phyloP scores from a whole-genome alignment of 2,329 filamentous ascomycete genomes.

The Fusarium tuaranense region DNA sequence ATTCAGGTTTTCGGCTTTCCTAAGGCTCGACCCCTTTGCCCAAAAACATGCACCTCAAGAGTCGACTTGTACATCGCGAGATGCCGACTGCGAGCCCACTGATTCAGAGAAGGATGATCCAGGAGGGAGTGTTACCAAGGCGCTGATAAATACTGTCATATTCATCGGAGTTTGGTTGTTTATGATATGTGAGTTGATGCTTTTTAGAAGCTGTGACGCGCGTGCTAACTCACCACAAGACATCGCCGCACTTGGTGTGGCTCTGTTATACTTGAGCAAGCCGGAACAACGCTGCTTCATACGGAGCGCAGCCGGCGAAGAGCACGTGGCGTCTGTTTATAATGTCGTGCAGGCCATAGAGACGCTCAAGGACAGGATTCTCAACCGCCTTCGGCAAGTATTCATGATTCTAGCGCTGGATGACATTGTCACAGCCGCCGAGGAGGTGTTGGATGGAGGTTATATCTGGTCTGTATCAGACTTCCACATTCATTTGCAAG shows the following conservation, averaged over 20 bases:
- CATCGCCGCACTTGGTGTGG: neutral
- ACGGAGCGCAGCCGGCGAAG: rapidly evolving
- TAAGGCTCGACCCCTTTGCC: neutral
- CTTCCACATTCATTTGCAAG: neutral
- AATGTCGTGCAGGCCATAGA: rapidly evolving
- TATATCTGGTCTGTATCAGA: neutral
- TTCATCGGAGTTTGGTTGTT: neutral
- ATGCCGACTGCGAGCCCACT: neutral
- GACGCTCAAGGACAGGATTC: neutral
- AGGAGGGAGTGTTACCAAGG: neutral
- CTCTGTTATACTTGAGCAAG: neutral
- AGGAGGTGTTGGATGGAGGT: neutral
- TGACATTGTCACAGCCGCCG: rapidly evolving
- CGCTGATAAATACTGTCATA: neutral
- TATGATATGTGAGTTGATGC: neutral
- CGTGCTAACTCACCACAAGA: neutral
- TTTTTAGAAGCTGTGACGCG: too few species aligned
- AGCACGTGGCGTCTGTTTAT: neutral
- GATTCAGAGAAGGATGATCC: neutral
- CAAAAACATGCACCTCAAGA: neutral
- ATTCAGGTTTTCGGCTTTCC: neutral
- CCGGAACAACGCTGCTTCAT: neutral
- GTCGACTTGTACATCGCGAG: neutral
- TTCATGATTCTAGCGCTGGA: too few species aligned
- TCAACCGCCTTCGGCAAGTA: neutral